Evolutionary conservation across 345 rosid genomes (phyloP), one percentile per base, ranked within the genome.

Genomic region (Eucalyptus decipiens): DNA sequence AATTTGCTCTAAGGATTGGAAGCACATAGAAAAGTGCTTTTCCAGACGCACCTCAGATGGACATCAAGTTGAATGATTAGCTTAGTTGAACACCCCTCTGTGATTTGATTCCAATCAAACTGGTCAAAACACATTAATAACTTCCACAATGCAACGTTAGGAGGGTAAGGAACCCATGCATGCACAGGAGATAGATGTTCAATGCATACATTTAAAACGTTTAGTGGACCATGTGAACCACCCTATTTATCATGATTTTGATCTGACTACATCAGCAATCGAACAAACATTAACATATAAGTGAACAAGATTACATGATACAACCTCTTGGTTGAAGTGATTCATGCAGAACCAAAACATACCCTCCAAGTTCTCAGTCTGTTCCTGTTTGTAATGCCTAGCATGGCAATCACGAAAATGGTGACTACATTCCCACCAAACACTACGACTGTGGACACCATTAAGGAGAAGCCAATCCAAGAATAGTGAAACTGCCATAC

Each of bases 361-460:
- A 96, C 98, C 94, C 94, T 90, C 90, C 14, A 91, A 90, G 80
- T 92, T 88, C 90, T 69, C 40, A 42, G 43, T 48, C 69, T 86
- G 86, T 85, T 93, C 87, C 91, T 8, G 1, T 54, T 54, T 54
- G 58, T 54, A 54, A 21, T 54, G 58, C 52, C 52, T 50, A 50
- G 52, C 52, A 16, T 16, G 19, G 8, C 52, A 50, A 50, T 50
- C 52, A 50, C 6, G 52, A 50, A 50, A 50, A 50, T 2, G 8
- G 8, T 50, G 19, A 50, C 52, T 16, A 50, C 52, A 16, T 50
- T 6, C 52, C 52, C 52, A 50, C 19, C 52, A 50, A 50, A 16
- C 19, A 1, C 52, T 8, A 50, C 8, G 0, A 16, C 1, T 2
- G 8, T 6, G 52, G 52, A 50, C 52, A 50, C 52, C 19, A 0